A percentile compares a stretch with the other conserved stretches of the same genome.
These are phyloP conservation scores for Arbutus unedo DNA, from an alignment of 148 eudicot species.

Conservation along the genomic window DNA sequence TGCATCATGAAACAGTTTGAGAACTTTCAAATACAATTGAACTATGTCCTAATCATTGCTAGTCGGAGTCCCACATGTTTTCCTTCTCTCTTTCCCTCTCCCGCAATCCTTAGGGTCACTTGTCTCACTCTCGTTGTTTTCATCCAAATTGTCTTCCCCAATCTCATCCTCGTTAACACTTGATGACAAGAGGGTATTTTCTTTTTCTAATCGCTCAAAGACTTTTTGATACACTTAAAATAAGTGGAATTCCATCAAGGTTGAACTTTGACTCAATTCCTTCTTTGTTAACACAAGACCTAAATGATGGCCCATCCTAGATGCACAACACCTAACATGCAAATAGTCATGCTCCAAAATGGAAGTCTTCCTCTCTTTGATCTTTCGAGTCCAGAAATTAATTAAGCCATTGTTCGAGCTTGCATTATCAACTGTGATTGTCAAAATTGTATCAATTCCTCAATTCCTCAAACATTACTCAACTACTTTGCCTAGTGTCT, in stretches of 20 bases:
- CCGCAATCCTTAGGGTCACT: no score
- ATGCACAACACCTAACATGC: background rate
- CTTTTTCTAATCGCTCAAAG: background rate
- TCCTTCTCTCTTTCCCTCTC: background rate
- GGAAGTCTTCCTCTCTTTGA: background rate
- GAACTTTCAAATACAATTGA: background rate
- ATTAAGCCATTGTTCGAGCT: conserved; percentile 14
- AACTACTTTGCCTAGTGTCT: conserved; percentile 1
- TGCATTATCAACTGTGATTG: conserved; percentile 19
- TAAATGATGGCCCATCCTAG: background rate
- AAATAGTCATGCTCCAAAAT: background rate
- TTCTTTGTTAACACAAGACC: background rate
- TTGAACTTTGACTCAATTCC: background rate
- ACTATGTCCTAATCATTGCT: background rate
- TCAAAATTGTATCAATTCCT: conserved; percentile 13
- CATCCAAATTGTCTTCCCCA: no score
- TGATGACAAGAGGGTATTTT: background rate
- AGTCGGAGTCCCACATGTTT: background rate
- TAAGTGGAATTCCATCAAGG: no score
- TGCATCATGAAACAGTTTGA: background rate
- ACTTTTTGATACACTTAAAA: background rate
- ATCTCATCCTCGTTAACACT: background rate
- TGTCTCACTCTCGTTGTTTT: background rate
- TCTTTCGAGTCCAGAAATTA: background rate
- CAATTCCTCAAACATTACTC: conserved; percentile 3